Evolutionary conservation across 1,284 basidiomycete genomes (phyloP).

Genomic region (Ustilago tritici): DNA sequence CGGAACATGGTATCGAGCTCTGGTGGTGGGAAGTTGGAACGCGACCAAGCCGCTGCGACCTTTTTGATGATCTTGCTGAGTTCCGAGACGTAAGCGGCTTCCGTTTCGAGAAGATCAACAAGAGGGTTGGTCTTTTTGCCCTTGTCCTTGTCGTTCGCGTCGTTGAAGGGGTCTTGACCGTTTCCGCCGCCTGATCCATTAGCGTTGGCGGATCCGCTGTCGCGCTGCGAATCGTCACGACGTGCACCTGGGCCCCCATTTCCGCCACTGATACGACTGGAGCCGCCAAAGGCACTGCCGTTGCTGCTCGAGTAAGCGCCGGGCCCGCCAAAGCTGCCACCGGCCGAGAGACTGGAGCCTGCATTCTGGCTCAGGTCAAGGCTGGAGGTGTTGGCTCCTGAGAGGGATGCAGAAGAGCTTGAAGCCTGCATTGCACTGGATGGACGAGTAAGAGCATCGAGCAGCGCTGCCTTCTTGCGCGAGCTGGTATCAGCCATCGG

Average conservation of each 20-base stretch:
- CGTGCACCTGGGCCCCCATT: conserved; percentile 13
- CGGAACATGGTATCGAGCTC: conserved; percentile 95
- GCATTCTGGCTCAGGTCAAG: conserved; percentile 36
- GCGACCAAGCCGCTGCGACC: conserved; percentile 96
- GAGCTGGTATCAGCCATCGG: conserved; percentile 5
- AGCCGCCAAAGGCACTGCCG: conserved; percentile 9
- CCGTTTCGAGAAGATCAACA: conserved; percentile 91
- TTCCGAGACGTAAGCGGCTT: conserved; percentile 91
- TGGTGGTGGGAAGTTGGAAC: conserved; percentile 89
- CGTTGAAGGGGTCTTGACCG: conserved; percentile 30
- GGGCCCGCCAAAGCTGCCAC: conserved; percentile 24
- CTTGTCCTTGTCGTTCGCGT: conserved; percentile 40
- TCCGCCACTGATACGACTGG: conserved; percentile 12
- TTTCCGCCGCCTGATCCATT: conserved; percentile 39
- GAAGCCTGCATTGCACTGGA: conserved; percentile 17
- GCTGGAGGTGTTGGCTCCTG: conserved; percentile 21
- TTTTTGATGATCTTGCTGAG: conserved; percentile 92
- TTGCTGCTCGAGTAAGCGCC: conserved; percentile 28
- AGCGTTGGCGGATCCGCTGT: conserved; percentile 24
- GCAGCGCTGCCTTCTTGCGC: conserved; percentile 28
- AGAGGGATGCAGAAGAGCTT: conserved; percentile 13
- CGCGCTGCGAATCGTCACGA: conserved; percentile 21
- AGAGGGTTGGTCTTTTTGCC: conserved; percentile 77
- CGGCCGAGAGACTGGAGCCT: conserved; percentile 20
- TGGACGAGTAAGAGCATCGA: conserved; percentile 34